Base-by-base conservation (phyloP, 228 moss, liverwort and hornwort genomes). In the Sphagnum magellanicum region DNA sequence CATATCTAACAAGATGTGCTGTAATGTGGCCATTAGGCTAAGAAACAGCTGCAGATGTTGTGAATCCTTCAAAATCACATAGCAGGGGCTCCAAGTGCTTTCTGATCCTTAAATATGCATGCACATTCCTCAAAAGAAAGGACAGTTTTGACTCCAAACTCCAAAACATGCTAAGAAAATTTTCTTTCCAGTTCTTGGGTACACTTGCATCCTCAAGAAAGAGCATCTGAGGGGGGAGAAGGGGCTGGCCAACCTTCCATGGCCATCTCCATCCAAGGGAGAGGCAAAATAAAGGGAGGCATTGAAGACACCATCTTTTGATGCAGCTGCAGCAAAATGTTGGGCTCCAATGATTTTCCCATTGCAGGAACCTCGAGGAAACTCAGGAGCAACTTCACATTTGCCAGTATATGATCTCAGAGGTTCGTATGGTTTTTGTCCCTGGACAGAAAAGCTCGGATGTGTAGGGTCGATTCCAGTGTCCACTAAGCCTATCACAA, bases 341-440 rank as follows among this genome's bases (percentile, higher is more conserved):
- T 84, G 83, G 12, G 83, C 83, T 3, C 80, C 77, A 50, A 84
- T 84, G 50, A 84, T 79, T 67, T 84, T 84, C 48, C 77, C 79
- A 32, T 84, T 84, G 60, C 83, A 84, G 4, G 83, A 84, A 12
- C 83, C 83, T 13, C 52, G 16, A 8, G 83, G 83, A 69, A 84
- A 84, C 13, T 72, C 74, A 50, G 32, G 64, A 9, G 76, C 77
- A 6, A 80, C 77, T 1, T 13, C 72, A 32, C 83, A 84, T 16
- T 66, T 65, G 9, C 83, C 83, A 16, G 63, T 53, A 68, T 84
- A 80, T 16, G 61, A 46, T 10, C 57, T 8, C 12, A 84, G 47
- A 7, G 74, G 69, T 10, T 80, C 83, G 6, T 74, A 84, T 4
- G 83, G 72, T 64, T 80, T 84, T 5, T 66, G 58, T 9, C 53